A percentile compares a stretch with the other conserved stretches of the same genome.
Conservation (phyloP, 257 asterid genomes). For the Plectranthus barbatus region DNA sequence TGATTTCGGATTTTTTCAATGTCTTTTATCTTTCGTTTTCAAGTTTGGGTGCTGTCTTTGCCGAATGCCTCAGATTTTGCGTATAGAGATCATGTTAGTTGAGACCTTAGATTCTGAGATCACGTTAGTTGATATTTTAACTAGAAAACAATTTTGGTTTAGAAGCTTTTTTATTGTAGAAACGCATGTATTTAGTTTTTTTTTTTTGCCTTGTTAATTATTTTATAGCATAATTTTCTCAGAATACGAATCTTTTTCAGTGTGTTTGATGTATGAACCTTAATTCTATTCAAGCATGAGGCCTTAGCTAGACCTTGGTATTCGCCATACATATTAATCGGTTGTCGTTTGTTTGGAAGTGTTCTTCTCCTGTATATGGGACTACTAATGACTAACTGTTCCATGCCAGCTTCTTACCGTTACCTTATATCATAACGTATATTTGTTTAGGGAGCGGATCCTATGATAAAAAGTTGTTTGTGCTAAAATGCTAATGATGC, state of each 20-base stretch:
- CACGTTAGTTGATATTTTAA: background rate
- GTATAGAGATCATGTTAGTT: constrained; percentile 1
- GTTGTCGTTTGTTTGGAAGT: background rate
- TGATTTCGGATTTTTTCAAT: too few relatives aligned
- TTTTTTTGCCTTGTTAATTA: too few relatives aligned
- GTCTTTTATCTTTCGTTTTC: too few relatives aligned
- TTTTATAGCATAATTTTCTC: too few relatives aligned
- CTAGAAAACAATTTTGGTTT: background rate
- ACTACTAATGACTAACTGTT: background rate
- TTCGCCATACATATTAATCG: background rate
- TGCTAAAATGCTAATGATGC: too few relatives aligned
- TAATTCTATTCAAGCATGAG: background rate
- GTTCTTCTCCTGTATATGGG: too few relatives aligned
- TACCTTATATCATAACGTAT: background rate
- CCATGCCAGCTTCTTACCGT: background rate
- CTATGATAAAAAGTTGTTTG: too few relatives aligned
- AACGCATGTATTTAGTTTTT: background rate
- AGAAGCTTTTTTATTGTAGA: background rate
- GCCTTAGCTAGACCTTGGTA: too few relatives aligned
- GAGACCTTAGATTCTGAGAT: too few relatives aligned
- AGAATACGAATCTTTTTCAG: background rate
- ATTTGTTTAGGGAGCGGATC: too few relatives aligned
- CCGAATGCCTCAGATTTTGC: background rate
- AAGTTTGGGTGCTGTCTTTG: background rate
- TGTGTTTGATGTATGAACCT: background rate